Evolutionary conservation across 192 early-diverging fungal genomes (phyloP), one percentile per base, ranked within the genome.

Genomic region (Coemansia sp.): DNA sequence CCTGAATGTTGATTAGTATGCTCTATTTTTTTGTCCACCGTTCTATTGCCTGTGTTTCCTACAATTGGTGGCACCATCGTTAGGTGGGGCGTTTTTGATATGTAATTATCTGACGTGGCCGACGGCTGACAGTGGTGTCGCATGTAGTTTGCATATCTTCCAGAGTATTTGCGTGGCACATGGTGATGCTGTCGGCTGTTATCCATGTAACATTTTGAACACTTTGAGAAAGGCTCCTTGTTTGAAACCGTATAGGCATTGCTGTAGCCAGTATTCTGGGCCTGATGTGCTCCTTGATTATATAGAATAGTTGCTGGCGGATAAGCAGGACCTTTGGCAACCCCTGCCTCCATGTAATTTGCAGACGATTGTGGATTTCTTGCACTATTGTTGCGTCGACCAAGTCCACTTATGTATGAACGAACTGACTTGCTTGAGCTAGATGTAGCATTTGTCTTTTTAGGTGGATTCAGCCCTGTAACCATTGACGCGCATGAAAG

Each of bases 401-500:
- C 57, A 2, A 59, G 45, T 5, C 45, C 41, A 56, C 63, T 37
- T 44, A 47, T 48, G 57, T 63, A 50, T 59, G 70, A 66, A n/a
- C 60, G 64, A 5, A 72, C 9, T 2, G 77, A 70, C 42, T 68
- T 73, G n/a, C 50, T 38, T 3, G 71, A 71, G 45, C 58, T 67
- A 12, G 59, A 16, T 15, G 72, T 40, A 4, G 67, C 26, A 6
- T 56, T 41, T 1, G 38, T 12, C 16, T 70, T 74, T 56, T 62
- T 70, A n/a, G 70, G 56, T 9, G 70, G 47, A 48, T 64, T 67
- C 11, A 72, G 45, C 4, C 77, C 77, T 12, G 69, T 68, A 1
- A 61, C 68, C 57, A 79, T 74, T 6, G 77, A 63, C 0, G 61
- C 79, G 26, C 72, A 81, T 23, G 79, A 75, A 0, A 59, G 56